Evolutionary conservation across 352 stramenopile genomes (phyloP), one percentile per base, ranked within the genome.

Genomic region (Phytophthora brassicae): DNA sequence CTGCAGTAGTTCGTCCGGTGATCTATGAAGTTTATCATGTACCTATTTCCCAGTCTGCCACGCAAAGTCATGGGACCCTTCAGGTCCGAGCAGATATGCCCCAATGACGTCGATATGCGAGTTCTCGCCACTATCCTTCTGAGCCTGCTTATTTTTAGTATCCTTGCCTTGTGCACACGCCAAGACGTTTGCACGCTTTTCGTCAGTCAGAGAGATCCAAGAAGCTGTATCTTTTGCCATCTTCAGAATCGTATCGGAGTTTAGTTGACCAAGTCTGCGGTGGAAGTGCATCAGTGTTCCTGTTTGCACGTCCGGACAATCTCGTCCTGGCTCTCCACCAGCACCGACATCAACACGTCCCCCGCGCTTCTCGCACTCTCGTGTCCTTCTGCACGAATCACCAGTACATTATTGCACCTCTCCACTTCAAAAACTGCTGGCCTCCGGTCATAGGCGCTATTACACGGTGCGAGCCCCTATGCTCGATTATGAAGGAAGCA

Each of bases 111-210:
- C 60, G n/a, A 68, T 57, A 4, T 44, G 53, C 13, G 60, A 63
- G 45, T 68, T 64, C 9, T 0, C 29, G 6, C 45, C 53, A 17
- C 53, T 54, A 41, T 69, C 52, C 52, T 57, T 62, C 14, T 20
- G 36, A 7, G 38, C 54, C 38, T 64, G 35, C 14, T 0, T 2
- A 11, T 61, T 66, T 33, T 66, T 67, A 16, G 43, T 50, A 35
- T 68, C 29, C 39, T 72, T 68, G n/a, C 64, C 44, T 20, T 60
- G 45, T 0, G 56, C 50, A 31, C 56, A 72, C 13, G 52, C 26
- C 19, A 68, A 12, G 35, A 58, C 54, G 26, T 56, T 63, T 0
- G 16, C 39, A 0, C 64, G 29, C 24, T 24, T 23, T 1, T 31
- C 26, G 8, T 31, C 26, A 4, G 26, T 31, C 4, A 31, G 26